Base-by-base conservation (phyloP, 805 yeast genomes). In the Candida germanica region DNA sequence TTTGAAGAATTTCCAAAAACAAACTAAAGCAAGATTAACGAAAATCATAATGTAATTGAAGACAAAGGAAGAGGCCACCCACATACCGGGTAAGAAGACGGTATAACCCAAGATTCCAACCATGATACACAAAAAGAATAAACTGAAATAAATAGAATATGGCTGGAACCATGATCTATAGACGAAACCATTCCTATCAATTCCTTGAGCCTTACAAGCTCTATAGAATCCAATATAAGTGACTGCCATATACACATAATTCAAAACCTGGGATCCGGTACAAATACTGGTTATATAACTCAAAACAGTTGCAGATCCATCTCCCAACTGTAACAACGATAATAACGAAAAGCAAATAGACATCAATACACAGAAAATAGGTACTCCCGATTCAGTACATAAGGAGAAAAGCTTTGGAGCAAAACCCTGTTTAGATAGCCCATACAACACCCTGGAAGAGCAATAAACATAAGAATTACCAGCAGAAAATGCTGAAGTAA, bases 391-490 rank as follows among this genome's bases (percentile, higher is more conserved):
- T 31, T 66, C 70, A 8, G 56, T 56, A 50, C 91, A 82, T 42
- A 61, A 65, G 9, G 75, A 61, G 46, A 87, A 83, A 29, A 83
- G 46, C 25, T 63, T 63, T 8, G 95, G 95, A 1, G 93, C 91
- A 42, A 76, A 74, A 0, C 91, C 88, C 48, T 75, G 77, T 20
- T 75, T 58, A 0, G 93, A 83, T 57, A 85, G 64, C 2, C 87
- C 87, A 54, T 79, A 80, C 15, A 86, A 62, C 0, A 84, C 68
- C 52, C 78, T 60, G 6, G 87, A 75, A 0, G 91, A 80, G 42
- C 87, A 79, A 52, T 77, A 85, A 23, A 84, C 75, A 54, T 79
- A 83, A 1, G 91, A 83, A 56, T 86, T 86, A 35, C 95, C 95
- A 2, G 95, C 88, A 23, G 88, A 80, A 47, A 86, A 81, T 0